phyloP scores from a whole-genome alignment of 176 grass and related monocot species.

The Puya raimondii region DNA sequence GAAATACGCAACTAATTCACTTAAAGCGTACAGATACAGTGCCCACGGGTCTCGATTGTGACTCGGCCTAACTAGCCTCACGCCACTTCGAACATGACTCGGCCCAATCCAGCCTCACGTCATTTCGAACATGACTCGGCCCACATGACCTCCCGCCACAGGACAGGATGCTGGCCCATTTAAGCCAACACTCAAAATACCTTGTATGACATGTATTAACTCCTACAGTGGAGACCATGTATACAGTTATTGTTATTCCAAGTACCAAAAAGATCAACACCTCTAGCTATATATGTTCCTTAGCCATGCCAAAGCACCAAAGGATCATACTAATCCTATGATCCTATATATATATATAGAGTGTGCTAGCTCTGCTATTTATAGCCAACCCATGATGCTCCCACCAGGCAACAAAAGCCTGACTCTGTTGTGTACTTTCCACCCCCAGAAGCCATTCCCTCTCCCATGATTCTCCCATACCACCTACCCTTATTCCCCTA shows the following conservation, averaged over 20 bases:
- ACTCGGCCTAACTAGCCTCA: too few relatives aligned
- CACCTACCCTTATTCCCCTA: neutral
- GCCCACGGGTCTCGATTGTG: too few relatives aligned
- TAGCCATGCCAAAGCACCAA: constrained; percentile 20
- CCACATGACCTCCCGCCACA: too few relatives aligned
- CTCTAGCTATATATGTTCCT: neutral
- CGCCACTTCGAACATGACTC: too few relatives aligned
- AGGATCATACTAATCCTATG: constrained; percentile 43
- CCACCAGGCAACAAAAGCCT: constrained; percentile 6
- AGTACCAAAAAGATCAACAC: constrained; percentile 81
- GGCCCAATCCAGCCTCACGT: too few relatives aligned
- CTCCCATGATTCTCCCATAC: constrained; percentile 18
- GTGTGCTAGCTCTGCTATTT: neutral
- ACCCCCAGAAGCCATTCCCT: constrained; percentile 34
- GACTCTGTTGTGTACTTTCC: constrained; percentile 25
- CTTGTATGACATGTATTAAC: too few relatives aligned
- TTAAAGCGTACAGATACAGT: too few relatives aligned
- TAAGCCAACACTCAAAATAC: too few relatives aligned
- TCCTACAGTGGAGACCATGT: neutral
- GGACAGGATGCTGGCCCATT: too few relatives aligned
- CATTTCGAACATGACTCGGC: too few relatives aligned
- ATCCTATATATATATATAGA: neutral
- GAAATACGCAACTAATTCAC: too few relatives aligned
- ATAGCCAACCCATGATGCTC: constrained; percentile 13
- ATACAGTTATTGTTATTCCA: constrained; percentile 28